Evolutionary conservation across 768 basidiomycete genomes (phyloP).

Genomic region (Rhizopogon rudus): DNA sequence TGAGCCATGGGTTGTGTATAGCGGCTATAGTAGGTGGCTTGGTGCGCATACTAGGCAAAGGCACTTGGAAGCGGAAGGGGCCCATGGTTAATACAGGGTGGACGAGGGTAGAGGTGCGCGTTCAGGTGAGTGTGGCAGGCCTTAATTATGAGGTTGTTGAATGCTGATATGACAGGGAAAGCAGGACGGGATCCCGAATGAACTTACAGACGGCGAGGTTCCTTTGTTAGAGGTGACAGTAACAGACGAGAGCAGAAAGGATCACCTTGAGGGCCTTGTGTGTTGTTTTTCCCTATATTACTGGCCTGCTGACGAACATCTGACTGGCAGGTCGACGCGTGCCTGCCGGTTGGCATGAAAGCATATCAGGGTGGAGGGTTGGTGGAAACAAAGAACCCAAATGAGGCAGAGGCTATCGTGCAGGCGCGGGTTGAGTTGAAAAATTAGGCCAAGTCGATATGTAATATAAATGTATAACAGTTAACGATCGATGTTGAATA

Average conservation of each 20-base stretch:
- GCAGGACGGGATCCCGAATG: conserved; percentile 26
- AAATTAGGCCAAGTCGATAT: not conserved
- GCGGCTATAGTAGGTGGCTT: conserved; percentile 51
- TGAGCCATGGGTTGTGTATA: conserved; percentile 76
- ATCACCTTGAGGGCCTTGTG: conserved; percentile 56
- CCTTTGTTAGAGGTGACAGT: conserved; percentile 39
- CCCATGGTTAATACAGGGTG: conserved; percentile 63
- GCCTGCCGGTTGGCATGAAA: not conserved
- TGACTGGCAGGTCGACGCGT: not conserved
- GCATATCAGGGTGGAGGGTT: not conserved
- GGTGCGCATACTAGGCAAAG: conserved; percentile 35
- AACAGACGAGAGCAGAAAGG: conserved; percentile 47
- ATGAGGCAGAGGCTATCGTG: not conserved
- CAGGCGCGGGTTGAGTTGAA: not conserved
- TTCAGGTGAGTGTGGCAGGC: conserved; percentile 31
- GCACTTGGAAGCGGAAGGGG: conserved; percentile 7
- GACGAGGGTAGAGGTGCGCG: conserved; percentile 49
- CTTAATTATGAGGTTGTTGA: not conserved
- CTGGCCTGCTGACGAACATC: not conserved
- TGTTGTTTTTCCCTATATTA: conserved; percentile 18
- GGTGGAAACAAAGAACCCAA: not conserved
- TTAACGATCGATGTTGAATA: not conserved
- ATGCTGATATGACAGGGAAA: not conserved
- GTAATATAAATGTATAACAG: too few relatives aligned
- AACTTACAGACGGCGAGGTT: conserved; percentile 17